Evolutionary conservation across 768 basidiomycete species (phyloP), one percentile per base, ranked within the genome.

Genomic region (Gelatoporia subvermispora): DNA sequence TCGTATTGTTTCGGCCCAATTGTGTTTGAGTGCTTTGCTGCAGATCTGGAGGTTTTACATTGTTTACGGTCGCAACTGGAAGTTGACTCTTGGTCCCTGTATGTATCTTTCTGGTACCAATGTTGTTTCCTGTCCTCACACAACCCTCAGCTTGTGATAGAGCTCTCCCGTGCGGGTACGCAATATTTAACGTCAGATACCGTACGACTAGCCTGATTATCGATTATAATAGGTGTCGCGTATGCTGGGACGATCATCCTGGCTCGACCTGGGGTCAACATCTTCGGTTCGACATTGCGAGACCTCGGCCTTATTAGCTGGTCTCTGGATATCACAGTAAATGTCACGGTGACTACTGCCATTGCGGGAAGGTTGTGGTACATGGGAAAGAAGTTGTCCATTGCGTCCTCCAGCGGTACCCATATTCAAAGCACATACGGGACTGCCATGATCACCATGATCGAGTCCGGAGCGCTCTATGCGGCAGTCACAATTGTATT

Each of bases 41-140:
- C 38, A 50, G 49, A 50, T 50, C 4, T 62, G 60, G 60, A 49
- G 60, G 4, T 50, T 62, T 20, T 59, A 62, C 36, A 18, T 60
- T 24, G 61, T 62, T 28, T 62, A 51, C 20, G 43, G 45, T 31
- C 51, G 47, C 20, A 51, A 56, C 41, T 62, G 60, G 60, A 60
- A 43, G 21, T 28, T 62, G 2, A 34, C 49, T 11, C n/a, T 10
- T 60, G 17, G 10, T 53, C 28, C 56, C 60, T 15, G 60, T 62
- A 46, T 41, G 60, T 13, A 48, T 36, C 4, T 13, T 31, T 13
- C 28, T 5, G 28, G 28, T 7, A 31, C 7, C 5, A 3, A 1
- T 20, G 3, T 9, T 36, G 15, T 4, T 8, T 11, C 39, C 24
- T 45, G 4, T 37, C 8, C 1, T 31, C 15, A 24, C 3, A 3